Conservation (phyloP, 768 basidiomycete species). For the Boletus fagicola region DNA sequence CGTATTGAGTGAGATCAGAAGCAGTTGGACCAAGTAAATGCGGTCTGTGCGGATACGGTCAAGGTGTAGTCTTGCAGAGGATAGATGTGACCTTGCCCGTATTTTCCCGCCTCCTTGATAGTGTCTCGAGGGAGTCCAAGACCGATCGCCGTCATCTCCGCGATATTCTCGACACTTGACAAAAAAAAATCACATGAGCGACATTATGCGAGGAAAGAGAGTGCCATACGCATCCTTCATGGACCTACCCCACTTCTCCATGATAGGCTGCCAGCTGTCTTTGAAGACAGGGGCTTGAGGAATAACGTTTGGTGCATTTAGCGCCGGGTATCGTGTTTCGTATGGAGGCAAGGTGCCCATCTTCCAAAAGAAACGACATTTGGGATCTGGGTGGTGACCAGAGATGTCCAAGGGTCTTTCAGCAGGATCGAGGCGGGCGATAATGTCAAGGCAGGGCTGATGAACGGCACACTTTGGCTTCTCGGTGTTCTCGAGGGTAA, state of each 20-base stretch:
- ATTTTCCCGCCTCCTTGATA: constrained; percentile 77
- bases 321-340: constrained; percentile 68
- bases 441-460: constrained; percentile 78
- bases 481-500: constrained; percentile 96
- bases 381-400: constrained; percentile 83
- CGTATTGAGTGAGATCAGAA: constrained; percentile 81
- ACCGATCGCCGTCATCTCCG: constrained; percentile 84
- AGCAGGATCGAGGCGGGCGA: constrained; percentile 66
- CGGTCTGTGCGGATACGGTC: constrained; percentile 43
- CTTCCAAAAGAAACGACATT: constrained; percentile 92
- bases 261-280: constrained; percentile 63
- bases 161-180: constrained; percentile 76
- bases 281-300: constrained; percentile 60
- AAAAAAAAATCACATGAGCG: constrained; percentile 1
- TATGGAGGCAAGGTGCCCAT: constrained; percentile 77
- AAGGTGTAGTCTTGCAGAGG: not conserved
- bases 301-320: constrained; percentile 81
- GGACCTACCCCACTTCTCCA: constrained; percentile 83
- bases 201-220: constrained; percentile 2
- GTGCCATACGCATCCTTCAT: constrained; percentile 82
- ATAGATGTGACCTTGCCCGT: constrained; percentile 55
- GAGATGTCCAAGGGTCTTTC: constrained; percentile 86
- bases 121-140: constrained; percentile 68
- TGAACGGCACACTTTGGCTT: constrained; percentile 84
- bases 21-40: constrained; percentile 94